Percentiles rank a stretch among this genome's conserved stretches.
Conservation (phyloP, 1,139 yeast genomes). For the Meyerozyma athensensis region DNA sequence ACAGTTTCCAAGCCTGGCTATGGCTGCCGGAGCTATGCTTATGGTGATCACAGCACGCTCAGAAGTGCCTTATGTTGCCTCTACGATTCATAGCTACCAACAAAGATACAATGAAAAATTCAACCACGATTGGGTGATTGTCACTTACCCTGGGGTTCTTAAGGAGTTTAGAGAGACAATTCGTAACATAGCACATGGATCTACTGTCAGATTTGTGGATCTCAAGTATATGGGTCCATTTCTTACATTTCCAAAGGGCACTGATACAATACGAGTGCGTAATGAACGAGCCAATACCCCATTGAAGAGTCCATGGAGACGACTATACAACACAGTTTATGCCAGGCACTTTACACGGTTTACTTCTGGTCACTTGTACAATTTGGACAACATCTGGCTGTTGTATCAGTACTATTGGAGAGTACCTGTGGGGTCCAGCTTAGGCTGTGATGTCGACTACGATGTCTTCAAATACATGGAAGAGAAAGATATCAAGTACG, state of each 20-base stretch:
- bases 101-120: constrained; percentile 16
- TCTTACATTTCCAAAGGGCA: constrained; percentile 4
- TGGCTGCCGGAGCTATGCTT: constrained; percentile 10
- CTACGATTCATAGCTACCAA: constrained; percentile 16
- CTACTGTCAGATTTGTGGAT: constrained; percentile 1
- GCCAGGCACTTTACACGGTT: constrained; percentile 4
- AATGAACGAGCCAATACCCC: neutral
- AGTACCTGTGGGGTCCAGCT: constrained; percentile 5
- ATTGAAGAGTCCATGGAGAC: neutral
- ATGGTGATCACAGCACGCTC: constrained; percentile 7
- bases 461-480: constrained; percentile 6
- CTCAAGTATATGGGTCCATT: constrained; percentile 2
- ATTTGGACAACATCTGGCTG: constrained; percentile 5
- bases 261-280: constrained; percentile 2
- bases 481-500: constrained; percentile 6
- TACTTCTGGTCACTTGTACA: constrained; percentile 5
- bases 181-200: neutral
- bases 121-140: constrained; percentile 17
- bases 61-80: constrained; percentile 6
- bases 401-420: constrained; percentile 7
- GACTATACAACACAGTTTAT: neutral
- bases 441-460: constrained; percentile 6
- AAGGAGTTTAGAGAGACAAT: constrained; percentile 1
- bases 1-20: neutral
- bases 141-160: constrained; percentile 6